Evolutionary conservation across 2,329 filamentous ascomycete genomes (phyloP).

Genomic region (Fonsecaea erecta): DNA sequence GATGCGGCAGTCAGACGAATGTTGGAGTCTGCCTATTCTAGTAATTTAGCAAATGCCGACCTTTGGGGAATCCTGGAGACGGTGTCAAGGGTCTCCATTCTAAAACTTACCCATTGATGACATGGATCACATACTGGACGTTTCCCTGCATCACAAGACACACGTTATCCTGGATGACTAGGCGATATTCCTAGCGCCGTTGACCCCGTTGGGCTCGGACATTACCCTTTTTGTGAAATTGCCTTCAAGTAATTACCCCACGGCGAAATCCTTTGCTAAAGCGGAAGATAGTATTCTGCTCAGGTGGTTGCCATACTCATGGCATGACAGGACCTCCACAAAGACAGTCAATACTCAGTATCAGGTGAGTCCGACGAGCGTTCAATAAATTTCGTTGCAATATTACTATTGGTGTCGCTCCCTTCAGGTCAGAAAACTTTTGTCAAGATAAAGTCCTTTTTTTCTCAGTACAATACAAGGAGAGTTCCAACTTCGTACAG

Average conservation of each 20-base stretch:
- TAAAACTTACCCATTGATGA: neutral
- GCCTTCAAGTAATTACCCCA: neutral
- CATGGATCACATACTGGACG: neutral
- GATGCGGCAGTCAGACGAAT: too few relatives aligned
- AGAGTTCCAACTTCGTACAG: neutral
- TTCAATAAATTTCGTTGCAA: neutral
- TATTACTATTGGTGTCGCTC: neutral
- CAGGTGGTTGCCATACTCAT: neutral
- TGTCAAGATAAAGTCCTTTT: neutral
- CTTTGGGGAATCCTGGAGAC: neutral
- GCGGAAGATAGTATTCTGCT: neutral
- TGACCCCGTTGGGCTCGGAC: neutral
- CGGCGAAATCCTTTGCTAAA: neutral
- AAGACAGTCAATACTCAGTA: neutral
- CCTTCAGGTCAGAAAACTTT: neutral
- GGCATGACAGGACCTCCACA: neutral
- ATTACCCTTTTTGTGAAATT: neutral
- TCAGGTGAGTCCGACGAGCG: neutral
- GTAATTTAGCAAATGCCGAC: too few relatives aligned
- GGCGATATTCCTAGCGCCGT: neutral
- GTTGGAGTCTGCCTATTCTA: too few relatives aligned
- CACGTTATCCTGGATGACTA: neutral
- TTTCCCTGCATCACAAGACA: neutral
- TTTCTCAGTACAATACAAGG: neutral
- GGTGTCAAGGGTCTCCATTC: neutral